phyloP scores from a whole-genome alignment of 2,329 filamentous ascomycete species.

The Knoxdaviesia capensis region DNA sequence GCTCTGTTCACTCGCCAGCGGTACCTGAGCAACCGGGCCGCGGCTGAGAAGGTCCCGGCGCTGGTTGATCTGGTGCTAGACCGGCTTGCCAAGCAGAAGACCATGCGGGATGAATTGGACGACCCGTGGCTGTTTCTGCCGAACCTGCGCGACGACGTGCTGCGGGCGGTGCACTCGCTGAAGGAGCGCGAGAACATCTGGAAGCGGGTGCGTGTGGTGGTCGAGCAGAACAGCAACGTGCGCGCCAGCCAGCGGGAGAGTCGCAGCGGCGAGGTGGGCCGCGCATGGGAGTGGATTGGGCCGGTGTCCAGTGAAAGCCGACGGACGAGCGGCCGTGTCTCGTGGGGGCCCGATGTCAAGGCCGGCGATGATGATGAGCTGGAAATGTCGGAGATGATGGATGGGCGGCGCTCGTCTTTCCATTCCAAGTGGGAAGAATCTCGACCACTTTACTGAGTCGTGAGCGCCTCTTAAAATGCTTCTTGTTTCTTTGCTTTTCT shows the following conservation, averaged over 20 bases:
- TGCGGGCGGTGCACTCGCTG: constrained; percentile 62
- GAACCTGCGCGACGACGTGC: constrained; percentile 77
- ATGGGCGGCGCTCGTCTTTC: constrained; percentile 8
- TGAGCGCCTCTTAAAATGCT: not conserved
- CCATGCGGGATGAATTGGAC: constrained; percentile 46
- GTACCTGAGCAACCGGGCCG: constrained; percentile 41
- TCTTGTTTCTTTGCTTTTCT: not conserved
- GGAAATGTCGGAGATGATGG: constrained; percentile 9
- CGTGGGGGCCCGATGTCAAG: constrained; percentile 20
- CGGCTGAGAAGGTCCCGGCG: constrained; percentile 54
- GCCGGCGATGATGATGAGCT: not conserved
- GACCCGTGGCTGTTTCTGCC: constrained; percentile 74
- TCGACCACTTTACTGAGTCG: constrained; percentile 19
- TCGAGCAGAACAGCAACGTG: constrained; percentile 89
- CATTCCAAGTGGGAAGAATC: constrained; percentile 20
- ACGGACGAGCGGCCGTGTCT: constrained; percentile 31
- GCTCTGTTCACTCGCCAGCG: constrained; percentile 43
- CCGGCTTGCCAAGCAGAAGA: constrained; percentile 62
- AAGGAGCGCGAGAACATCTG: constrained; percentile 63
- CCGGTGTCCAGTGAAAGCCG: constrained; percentile 27
- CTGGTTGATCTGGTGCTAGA: constrained; percentile 74
- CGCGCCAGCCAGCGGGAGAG: constrained; percentile 52
- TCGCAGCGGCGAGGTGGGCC: constrained; percentile 41
- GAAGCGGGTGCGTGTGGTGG: constrained; percentile 62
- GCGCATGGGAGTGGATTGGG: constrained; percentile 53